Evolutionary conservation across 306 rosid species (phyloP), one percentile per base, ranked within the genome.

Genomic region (Benincasa hispida): DNA sequence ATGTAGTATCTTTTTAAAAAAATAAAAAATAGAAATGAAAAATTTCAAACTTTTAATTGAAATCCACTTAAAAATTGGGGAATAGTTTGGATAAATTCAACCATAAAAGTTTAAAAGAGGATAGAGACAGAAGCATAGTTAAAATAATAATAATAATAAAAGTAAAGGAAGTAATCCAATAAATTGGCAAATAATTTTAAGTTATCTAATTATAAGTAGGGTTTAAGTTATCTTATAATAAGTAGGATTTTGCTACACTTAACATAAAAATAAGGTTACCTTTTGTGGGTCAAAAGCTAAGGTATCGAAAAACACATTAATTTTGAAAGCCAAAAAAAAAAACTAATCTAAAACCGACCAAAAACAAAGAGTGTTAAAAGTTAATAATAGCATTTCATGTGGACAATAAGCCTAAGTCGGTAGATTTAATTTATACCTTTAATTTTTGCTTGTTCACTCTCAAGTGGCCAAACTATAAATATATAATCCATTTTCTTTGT

Each of bases 381-480:
- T 63, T 63, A 67, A 5, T 66, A 24, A 47, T 14, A 17, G 55
- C 5, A 70, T 70, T 65, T 70, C 39, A 70, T 45, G 75, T 47
- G 55, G 54, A 68, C 54, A 41, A 68, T 41, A 67, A 21, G 13
- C n/a, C 58, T 25, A 25, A 70, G 76, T 70, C 76, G 76, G 76
- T 45, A 47, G 5, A 70, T 7, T 68, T 42, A 17, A 47, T 7
- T 68, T 42, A 14, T 42, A 11, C 11, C 15, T 14, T 32, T 32
- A 32, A 41, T 41, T 41, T 4, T 6, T 24, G 21, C 45, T 27
- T 28, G 19, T 17, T 72, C 32, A 0, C 48, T 70, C n/a, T 68
- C n/a, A 68, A 68, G 34, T 68, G 75, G 57, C 7, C 28, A 65
- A 65, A 65, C 28, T 22, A 41, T 22, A 3, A 13, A 22, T 39